Evolutionary conservation across 306 rosid species (phyloP).

Genomic region (Lotus japonicus): DNA sequence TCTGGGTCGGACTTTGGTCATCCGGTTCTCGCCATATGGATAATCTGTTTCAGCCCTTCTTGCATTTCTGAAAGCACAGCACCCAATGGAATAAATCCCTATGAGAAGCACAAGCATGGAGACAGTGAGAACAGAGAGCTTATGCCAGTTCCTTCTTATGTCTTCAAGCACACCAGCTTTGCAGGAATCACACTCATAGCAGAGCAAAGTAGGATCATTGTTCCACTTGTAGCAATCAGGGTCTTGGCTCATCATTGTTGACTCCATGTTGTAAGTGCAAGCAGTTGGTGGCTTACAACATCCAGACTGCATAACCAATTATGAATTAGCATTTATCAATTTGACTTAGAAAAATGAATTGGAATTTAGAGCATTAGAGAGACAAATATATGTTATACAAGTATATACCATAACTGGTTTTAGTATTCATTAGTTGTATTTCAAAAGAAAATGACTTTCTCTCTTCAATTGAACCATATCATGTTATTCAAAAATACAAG

Average conservation of each 20-base stretch:
- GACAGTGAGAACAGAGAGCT: constrained; percentile 68
- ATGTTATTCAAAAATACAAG: no score
- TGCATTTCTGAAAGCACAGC: constrained; percentile 87
- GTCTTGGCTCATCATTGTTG: constrained; percentile 42
- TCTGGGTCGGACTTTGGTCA: constrained; percentile 77
- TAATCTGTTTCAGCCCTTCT: constrained; percentile 65
- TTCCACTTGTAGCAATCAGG: constrained; percentile 86
- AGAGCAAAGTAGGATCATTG: constrained; percentile 56
- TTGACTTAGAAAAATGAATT: no score
- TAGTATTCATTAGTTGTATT: no score
- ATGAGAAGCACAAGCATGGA: constrained; percentile 63
- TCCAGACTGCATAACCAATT: constrained; percentile 53
- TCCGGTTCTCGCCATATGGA: constrained; percentile 61
- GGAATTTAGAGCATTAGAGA: no score
- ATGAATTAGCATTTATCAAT: no score
- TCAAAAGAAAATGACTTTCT: no score
- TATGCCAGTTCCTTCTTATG: constrained; percentile 73
- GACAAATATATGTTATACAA: no score
- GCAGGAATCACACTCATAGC: constrained; percentile 96
- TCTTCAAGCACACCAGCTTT: constrained; percentile 85
- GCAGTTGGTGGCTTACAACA: constrained; percentile 88
- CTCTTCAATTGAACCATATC: no score
- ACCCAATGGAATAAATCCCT: constrained; percentile 68
- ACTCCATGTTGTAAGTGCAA: constrained; percentile 50
- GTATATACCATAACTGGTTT: no score